Evolutionary conservation across 805 yeast species (phyloP), one percentile per base, ranked within the genome.

Genomic region (Saturnispora mendoncae): DNA sequence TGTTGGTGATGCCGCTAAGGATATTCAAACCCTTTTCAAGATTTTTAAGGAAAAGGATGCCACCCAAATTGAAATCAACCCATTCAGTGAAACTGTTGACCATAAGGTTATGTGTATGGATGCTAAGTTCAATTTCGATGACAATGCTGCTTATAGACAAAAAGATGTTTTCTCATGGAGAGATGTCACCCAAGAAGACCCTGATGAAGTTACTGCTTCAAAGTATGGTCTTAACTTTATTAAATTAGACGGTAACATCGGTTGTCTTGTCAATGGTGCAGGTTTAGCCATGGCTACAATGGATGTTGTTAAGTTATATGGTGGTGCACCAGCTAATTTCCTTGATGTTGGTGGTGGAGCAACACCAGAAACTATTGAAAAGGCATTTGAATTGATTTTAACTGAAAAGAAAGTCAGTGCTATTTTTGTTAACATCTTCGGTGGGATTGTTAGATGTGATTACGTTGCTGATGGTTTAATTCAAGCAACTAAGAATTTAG

Each of bases 301-400:
- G 97, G 99, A 92, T 68, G 94, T 94, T 64, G 86, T 92, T 72
- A 87, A 92, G 72, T 78, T 92, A 57, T 84, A 87, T 71, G 97
- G 97, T 59, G 99, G 99, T 66, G 84, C 78, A 54, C 99, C 99
- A 57, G 99, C 98, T 52, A 92, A 92, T 76, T 92, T 92, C 78
- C 78, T 92, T 64, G 99, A 92, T 73, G 92, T 96, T 68, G 99
- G 99, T 74, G 99, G 99, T 73, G 95, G 96, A 66, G 98, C 99
- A 56, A 92, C 97, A 49, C 97, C 97, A 53, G 84, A 85, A 68
- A 90, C 98, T 58, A 92, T 92, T 61, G 94, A 88, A 72, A 83
- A 83, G 68, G 99, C 97, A 43, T 90, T 92, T 72, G 82, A 80
- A 68, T 77, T 92, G 66, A 90, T 92, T 58, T 71, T 94, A 61